A percentile compares a stretch with the other conserved stretches of the same genome.
These are phyloP conservation scores for Cryptosporidium meleagridis DNA, from an alignment of 169 alveolate genomes.

Conservation along the genomic window DNA sequence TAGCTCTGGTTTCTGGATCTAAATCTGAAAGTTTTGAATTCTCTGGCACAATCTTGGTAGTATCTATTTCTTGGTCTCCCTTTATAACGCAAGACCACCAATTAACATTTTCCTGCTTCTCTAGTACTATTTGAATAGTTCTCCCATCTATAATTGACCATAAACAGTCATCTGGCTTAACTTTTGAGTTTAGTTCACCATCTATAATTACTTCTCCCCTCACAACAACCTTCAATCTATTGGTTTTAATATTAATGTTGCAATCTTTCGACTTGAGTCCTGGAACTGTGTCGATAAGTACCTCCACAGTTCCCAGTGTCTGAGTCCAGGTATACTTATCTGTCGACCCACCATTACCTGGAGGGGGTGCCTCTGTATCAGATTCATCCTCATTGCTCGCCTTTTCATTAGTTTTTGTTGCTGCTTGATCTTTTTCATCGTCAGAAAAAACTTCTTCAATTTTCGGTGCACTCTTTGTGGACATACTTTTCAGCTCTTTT, in stretches of 20 bases:
- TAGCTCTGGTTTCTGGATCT: constrained; percentile 95
- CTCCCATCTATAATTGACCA: constrained; percentile 95
- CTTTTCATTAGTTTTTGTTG: constrained; percentile 38
- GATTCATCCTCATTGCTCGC: constrained; percentile 75
- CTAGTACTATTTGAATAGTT: constrained; percentile 88
- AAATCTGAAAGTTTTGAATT: constrained; percentile 94
- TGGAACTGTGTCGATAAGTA: constrained; percentile 75
- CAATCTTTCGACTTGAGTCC: constrained; percentile 77
- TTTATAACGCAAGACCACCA: constrained; percentile 97
- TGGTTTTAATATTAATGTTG: constrained; percentile 79
- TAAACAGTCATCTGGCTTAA: constrained; percentile 93
- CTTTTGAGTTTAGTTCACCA: constrained; percentile 91
- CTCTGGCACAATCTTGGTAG: constrained; percentile 97
- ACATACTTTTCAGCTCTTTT: constrained; percentile 61
- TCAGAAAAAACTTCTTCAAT: constrained; percentile 80
- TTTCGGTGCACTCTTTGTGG: constrained; percentile 36
- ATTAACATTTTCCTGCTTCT: constrained; percentile 90
- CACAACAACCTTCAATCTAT: constrained; percentile 81
- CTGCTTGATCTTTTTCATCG: constrained; percentile 66
- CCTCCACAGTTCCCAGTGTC: constrained; percentile 84
- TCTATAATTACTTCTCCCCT: constrained; percentile 82
- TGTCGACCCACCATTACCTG: constrained; percentile 89
- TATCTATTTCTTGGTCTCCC: constrained; percentile 96
- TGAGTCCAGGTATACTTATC: constrained; percentile 94
- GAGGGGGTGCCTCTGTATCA: constrained; percentile 82